Evolutionary conservation across 177 flowering plant genomes (phyloP), one percentile per base, ranked within the genome.

Genomic region (Vitis hybrid): DNA sequence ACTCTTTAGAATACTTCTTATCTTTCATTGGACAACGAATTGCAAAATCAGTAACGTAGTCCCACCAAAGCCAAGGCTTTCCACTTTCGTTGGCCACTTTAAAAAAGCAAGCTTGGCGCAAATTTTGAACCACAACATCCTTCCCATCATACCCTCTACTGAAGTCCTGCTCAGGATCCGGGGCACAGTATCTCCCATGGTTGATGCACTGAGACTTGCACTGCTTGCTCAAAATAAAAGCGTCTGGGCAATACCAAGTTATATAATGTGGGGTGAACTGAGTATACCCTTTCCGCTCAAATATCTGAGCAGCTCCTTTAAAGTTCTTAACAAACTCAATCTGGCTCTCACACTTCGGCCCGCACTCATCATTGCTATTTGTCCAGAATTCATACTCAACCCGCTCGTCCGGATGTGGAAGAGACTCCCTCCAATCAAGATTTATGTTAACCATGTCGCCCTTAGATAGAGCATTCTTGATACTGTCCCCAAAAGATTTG

Each of bases 371-470:
- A 61, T 91, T 90, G 75, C 93, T 90, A 69, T 88, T 93, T 1
- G 98, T 92, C 98, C 98, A 94, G 55, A 94, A 87, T 74, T 94
- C 98, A 64, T 91, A 94, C 81, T 94, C 97, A 55, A 94, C 97
- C 18, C 91, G 90, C 63, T 92, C 94, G 74, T 92, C 98, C 2
- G 97, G 98, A 67, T 91, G 98, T 20, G 97, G 97, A 58, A 90
- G 86, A 41, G 98, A 74, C 76, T 92, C 98, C 57, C 84, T 85
- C 98, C 97, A 94, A 74, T 91, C 97, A 63, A 92, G 87, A 65
- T 81, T 89, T 51, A 92, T 77, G 65, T 77, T 87, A 20, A 92
- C 89, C 86, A 87, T 85, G 9, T 89, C 91, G 13, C 87, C 88
- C 41, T 68, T 74, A 1, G 82, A 64, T 11, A 94, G 56, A 61